Evolutionary conservation across 1,284 basidiomycete species (phyloP).

Genomic region (Naganishia sp.): DNA sequence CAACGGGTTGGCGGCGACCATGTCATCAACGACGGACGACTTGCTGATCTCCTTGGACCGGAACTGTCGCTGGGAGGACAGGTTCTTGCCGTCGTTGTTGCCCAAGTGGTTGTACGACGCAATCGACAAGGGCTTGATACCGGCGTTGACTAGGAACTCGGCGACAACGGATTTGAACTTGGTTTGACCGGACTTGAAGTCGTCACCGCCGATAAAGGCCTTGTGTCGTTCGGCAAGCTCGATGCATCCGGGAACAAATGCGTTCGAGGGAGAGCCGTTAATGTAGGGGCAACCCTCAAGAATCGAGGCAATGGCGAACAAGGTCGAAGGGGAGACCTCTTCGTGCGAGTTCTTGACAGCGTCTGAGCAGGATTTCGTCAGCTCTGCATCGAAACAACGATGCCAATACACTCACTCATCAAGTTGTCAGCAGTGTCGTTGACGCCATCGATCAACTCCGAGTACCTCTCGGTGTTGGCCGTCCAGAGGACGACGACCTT

Average conservation of each 20-base stretch:
- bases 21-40: slow-evolving; percentile 91
- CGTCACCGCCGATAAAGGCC: slow-evolving; percentile 96
- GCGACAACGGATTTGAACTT: slow-evolving; percentile 94
- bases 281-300: slow-evolving; percentile 94
- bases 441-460: slow-evolving; percentile 87
- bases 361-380: slow-evolving; percentile 36
- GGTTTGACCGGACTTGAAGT: slow-evolving; percentile 93
- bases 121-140: slow-evolving; percentile 96
- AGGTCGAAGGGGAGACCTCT: slow-evolving; percentile 91
- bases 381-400: too few species aligned
- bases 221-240: slow-evolving; percentile 84
- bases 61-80: slow-evolving; percentile 92
- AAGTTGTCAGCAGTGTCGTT: slow-evolving; percentile 94
- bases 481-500: slow-evolving; percentile 94
- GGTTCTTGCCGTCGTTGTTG: slow-evolving; percentile 95
- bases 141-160: slow-evolving; percentile 98
- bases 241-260: slow-evolving; percentile 94
- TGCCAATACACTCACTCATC: slow-evolving; percentile 55
- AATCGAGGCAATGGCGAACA: slow-evolving; percentile 95
- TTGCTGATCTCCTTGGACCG: slow-evolving; percentile 98
- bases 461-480: slow-evolving; percentile 98
- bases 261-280: slow-evolving; percentile 99
- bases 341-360: slow-evolving; percentile 82
- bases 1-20: slow-evolving; percentile 87
- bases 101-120: slow-evolving; percentile 98